Evolutionary conservation across 352 stramenopile genomes (phyloP).

Genomic region (Pythium plurisporium): DNA sequence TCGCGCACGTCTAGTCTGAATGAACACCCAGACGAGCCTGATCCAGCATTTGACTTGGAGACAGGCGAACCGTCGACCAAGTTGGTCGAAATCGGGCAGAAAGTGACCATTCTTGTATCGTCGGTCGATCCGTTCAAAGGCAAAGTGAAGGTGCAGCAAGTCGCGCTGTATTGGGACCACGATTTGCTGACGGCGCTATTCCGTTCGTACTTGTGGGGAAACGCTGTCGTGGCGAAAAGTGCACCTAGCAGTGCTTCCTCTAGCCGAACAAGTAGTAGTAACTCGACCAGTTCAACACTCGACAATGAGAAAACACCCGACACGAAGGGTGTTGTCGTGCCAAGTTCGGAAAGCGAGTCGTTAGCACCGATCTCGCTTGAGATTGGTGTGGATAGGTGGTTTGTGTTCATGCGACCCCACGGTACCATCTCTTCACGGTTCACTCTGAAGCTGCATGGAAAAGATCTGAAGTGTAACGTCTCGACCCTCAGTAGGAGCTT

Average conservation of each 20-base stretch:
- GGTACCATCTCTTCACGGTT: constrained; percentile 33
- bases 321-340: background rate
- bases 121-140: constrained; percentile 48
- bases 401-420: constrained; percentile 52
- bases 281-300: background rate
- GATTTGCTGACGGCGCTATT: constrained; percentile 58
- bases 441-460: constrained; percentile 37
- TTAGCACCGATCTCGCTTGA: constrained; percentile 31
- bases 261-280: constrained; percentile 27
- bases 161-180: constrained; percentile 68
- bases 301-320: background rate
- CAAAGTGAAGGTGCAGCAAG: constrained; percentile 45
- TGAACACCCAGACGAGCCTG: constrained; percentile 25
- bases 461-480: constrained; percentile 31
- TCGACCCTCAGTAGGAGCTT: constrained; percentile 38
- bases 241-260: constrained; percentile 30
- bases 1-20: constrained; percentile 18
- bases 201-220: constrained; percentile 45
- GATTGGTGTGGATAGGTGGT: constrained; percentile 46
- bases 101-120: constrained; percentile 46
- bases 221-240: constrained; percentile 19
- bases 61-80: constrained; percentile 43
- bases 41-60: constrained; percentile 37
- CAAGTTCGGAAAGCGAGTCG: background rate
- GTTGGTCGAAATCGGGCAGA: constrained; percentile 52